These are phyloP conservation scores for Aegle marmelos DNA, from an alignment of 345 rosid genomes.

Conservation along the genomic window DNA sequence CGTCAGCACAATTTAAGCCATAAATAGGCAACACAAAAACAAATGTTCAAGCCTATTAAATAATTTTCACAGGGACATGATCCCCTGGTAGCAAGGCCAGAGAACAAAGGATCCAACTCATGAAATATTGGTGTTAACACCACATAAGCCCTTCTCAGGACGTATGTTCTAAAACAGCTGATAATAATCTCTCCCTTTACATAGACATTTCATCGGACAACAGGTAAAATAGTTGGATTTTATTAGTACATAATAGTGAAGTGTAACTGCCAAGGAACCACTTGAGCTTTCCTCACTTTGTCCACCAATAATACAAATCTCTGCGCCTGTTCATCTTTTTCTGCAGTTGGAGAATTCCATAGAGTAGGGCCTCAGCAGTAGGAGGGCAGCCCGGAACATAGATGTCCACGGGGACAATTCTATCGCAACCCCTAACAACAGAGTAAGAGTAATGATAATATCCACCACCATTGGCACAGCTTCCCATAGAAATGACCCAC, in stretches of 20 bases:
- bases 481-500: conserved; percentile 99
- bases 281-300: conserved; percentile 43
- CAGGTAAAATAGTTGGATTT: conserved; percentile 12
- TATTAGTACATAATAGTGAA: conserved; percentile 17
- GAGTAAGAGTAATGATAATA: conserved; percentile 98
- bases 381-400: conserved; percentile 99
- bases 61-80: conserved; percentile 7
- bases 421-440: conserved; percentile 93
- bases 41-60: not conserved
- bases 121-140: not conserved
- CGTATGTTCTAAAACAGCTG: not conserved
- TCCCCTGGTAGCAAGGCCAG: not conserved
- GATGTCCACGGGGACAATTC: conserved; percentile 96
- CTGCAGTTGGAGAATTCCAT: conserved; percentile 93
- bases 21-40: not conserved
- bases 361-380: conserved; percentile 93
- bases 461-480: conserved; percentile 98
- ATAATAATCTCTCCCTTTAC: conserved; percentile 12
- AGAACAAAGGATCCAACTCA: conserved; percentile 12
- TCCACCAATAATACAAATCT: conserved; percentile 97
- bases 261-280: conserved; percentile 5
- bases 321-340: conserved; percentile 96
- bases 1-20: not conserved
- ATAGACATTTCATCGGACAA: conserved; percentile 12
- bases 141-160: not conserved